Base-by-base conservation (phyloP, 768 basidiomycete genomes). In the Mycena vitilis region DNA sequence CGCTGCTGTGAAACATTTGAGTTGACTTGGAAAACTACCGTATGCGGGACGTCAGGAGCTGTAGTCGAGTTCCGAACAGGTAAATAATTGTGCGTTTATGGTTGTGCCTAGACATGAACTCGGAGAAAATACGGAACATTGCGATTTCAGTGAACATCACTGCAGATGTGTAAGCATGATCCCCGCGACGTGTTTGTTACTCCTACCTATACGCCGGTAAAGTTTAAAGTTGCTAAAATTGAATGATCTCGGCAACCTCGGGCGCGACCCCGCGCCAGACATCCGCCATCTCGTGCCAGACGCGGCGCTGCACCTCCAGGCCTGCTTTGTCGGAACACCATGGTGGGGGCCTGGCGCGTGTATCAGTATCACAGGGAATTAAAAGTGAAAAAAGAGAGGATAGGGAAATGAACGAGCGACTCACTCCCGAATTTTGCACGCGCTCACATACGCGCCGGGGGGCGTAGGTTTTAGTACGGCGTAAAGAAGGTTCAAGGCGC, bases 221-320 rank as follows among this genome's bases (percentile, higher is more conserved):
- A 40, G 11, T 40, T 2, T 25, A 34, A 30, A 9, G 1, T 38
- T n/a, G 20, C 10, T 38, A 54, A n/a, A 9, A 6, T 22, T 22
- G 5, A 2, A 56, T 22, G 15, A 56, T 40, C 18, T 38, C 37
- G 12, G 11, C 6, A n/a, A 56, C 13, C 38, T 56, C 54, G 18
- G 54, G 54, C 37, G 54, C 54, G 36, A 56, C 22, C 5, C 54
- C 4, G 22, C 22, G 36, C 38, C 38, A 56, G 15, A 56, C 34
- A 11, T 56, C 54, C 22, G 40, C 38, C 37, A 56, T 56, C 38
- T 56, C 54, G 54, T 25, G 20, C 54, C 54, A 56, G 38, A 56
- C 54, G 20, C 22, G 54, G 37, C 9, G 22, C 38, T 56, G 54
- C 12, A 56, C 38, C 10, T 40, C 38, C 22, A 56, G 20, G 54